A percentile compares a stretch with the other conserved stretches of the same genome.
Conservation (phyloP, 2,329 filamentous ascomycete species). For the Aspergillus jensenii region DNA sequence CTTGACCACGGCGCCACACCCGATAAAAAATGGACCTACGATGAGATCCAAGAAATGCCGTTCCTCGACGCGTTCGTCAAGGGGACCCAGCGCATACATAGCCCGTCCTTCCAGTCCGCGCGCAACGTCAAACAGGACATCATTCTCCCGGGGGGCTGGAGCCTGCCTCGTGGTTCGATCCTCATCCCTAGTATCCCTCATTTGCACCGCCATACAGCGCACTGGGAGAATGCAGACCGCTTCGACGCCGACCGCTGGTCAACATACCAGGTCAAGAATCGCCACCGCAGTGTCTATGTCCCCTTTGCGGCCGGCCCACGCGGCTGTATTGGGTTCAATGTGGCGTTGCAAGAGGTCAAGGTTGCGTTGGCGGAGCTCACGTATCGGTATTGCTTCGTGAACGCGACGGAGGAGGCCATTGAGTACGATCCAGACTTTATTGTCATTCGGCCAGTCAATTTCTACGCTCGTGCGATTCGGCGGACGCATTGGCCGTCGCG, state of each 20-base stretch:
- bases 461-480: constrained; percentile 19
- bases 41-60: constrained; percentile 48
- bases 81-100: constrained; percentile 60
- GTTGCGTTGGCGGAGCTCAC: constrained; percentile 56
- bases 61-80: constrained; percentile 51
- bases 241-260: constrained; percentile 64
- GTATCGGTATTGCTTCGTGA: constrained; percentile 57
- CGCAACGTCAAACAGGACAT: constrained; percentile 57
- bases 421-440: constrained; percentile 32
- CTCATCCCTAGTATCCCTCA: constrained; percentile 55
- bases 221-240: constrained; percentile 58
- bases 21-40: constrained; percentile 45
- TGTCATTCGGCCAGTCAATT: constrained; percentile 27
- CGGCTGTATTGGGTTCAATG: constrained; percentile 65
- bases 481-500: background rate
- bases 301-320: constrained; percentile 60
- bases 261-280: constrained; percentile 53
- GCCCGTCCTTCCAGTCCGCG: constrained; percentile 60
- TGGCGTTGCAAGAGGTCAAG: constrained; percentile 62
- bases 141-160: constrained; percentile 60
- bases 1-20: constrained; percentile 45
- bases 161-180: constrained; percentile 52
- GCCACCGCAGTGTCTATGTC: constrained; percentile 53
- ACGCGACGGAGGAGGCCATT: constrained; percentile 48
- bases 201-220: constrained; percentile 51